Conservation (phyloP, 768 basidiomycete genomes). For the Tylopilus sp. region DNA sequence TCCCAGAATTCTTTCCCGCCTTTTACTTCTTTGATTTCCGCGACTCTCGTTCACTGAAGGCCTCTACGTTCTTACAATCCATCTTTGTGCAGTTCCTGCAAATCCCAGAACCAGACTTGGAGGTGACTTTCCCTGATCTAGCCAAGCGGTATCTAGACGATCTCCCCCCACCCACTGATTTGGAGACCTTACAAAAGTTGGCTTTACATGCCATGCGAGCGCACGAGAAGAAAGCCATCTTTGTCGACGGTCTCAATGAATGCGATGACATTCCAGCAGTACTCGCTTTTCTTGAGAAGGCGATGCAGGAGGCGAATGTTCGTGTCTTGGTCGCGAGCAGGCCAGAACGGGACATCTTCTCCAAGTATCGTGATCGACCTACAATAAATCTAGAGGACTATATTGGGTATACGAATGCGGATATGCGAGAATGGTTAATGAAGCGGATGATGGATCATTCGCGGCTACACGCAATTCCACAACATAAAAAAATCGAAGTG, state of each 20-base stretch:
- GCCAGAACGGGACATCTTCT: conserved; percentile 17
- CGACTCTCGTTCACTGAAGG: conserved; percentile 19
- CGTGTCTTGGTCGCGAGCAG: conserved; percentile 24
- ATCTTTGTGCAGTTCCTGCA: conserved; percentile 28
- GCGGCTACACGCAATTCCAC: conserved; percentile 23
- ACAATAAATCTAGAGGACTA: conserved; percentile 23
- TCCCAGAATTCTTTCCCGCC: conserved; percentile 24
- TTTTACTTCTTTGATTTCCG: conserved; percentile 30
- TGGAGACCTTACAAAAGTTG: conserved; percentile 12
- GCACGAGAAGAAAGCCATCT: conserved; percentile 20
- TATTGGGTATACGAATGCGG: conserved; percentile 14
- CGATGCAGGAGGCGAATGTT: conserved; percentile 21
- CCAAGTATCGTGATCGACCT: conserved; percentile 17
- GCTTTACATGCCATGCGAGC: conserved; percentile 21
- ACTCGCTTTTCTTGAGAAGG: conserved; percentile 23
- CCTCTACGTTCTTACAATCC: conserved; percentile 20
- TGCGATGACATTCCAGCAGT: conserved; percentile 20
- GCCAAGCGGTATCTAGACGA: conserved; percentile 12
- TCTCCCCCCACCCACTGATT: conserved; percentile 18
- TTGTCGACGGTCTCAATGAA: conserved; percentile 27
- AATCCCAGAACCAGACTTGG: conserved; percentile 18
- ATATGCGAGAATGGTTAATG: conserved; percentile 26
- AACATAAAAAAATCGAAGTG: conserved; percentile 20
- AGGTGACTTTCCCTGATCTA: conserved; percentile 21
- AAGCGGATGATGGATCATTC: conserved; percentile 23